Base-by-base conservation (phyloP, 2,329 filamentous ascomycete species). In the Calonectria hawksworthii region DNA sequence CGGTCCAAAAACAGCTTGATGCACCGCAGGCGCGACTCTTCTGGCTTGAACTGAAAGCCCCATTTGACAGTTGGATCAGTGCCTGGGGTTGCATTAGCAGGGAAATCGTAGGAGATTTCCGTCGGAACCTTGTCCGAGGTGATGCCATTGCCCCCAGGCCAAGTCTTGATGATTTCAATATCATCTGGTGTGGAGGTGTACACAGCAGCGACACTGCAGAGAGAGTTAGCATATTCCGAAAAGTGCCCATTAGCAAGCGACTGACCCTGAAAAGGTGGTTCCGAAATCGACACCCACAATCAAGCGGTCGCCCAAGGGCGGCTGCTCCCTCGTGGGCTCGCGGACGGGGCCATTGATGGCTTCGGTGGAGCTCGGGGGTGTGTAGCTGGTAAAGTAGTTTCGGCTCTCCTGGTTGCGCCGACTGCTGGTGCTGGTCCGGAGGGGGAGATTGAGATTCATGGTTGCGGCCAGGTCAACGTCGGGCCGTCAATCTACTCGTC, bases 91-190 rank as follows among this genome's bases (percentile, higher is more conserved):
- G 80, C 76, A 68, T 81, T 80, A 72, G 82, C 59, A 14, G 82
- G 68, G 38, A 86, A 84, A 73, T 90, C 88, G 79, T 92, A 92
- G 77, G 94, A 93, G 69, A 96, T 93, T 83, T 96, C 94, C 18
- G 94, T 95, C 1, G 94, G 94, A 2, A 96, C 94, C 87, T 96
- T 96, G 87, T 96, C 94, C 44, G 94, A 95, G n/a, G 94, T 96
- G 85, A 96, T 95, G 80, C 94, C 94, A 82, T 96, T 96, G 34
- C 94, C 94, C 32, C 94, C 94, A 0, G 94, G 94, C 94, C 94
- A 96, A 18, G 91, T 93, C 86, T 95, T 96, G 87, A 96, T 95
- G 80, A 96, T 95, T 82, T 96, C 94, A 73, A 96, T 89, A 83
- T 96, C 94, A 83, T 96, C 94, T 16, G 94, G 94, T 1, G 92